These are phyloP conservation scores for Sclerotinia trifoliorum DNA, from an alignment of 2,329 filamentous ascomycete species.

Conservation along the genomic window DNA sequence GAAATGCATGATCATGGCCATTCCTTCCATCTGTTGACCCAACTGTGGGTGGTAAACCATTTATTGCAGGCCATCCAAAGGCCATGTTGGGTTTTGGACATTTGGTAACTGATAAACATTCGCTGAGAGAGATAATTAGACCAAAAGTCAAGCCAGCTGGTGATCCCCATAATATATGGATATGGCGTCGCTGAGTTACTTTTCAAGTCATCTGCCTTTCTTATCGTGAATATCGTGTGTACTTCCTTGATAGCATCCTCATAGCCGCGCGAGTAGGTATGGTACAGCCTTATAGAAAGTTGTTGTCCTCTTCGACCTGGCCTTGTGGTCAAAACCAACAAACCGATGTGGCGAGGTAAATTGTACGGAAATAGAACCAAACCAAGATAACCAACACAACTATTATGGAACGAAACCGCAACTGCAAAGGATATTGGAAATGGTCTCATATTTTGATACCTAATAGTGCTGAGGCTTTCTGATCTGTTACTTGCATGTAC, in stretches of 20 bases:
- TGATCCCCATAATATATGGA: not conserved
- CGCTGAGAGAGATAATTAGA: not conserved
- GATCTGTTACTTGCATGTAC: not conserved
- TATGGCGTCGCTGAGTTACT: not conserved
- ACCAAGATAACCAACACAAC: constrained; percentile 12
- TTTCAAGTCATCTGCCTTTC: not conserved
- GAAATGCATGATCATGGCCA: not conserved
- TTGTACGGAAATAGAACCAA: constrained; percentile 13
- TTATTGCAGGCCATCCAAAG: not conserved
- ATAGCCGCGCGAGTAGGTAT: constrained; percentile 17
- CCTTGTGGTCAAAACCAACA: not conserved
- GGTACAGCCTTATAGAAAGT: constrained; percentile 8
- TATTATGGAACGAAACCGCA: not conserved
- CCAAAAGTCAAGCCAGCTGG: not conserved
- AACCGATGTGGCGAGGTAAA: constrained; percentile 6
- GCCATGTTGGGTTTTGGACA: constrained; percentile 10
- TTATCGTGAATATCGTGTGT: not conserved
- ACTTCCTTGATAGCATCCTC: not conserved
- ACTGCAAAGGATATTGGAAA: not conserved
- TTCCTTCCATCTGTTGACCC: constrained; percentile 2
- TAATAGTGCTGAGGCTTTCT: not conserved
- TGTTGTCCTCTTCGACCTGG: constrained; percentile 10
- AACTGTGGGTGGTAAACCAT: constrained; percentile 8
- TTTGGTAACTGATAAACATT: not conserved
- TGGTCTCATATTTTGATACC: not conserved